Evolutionary conservation across 768 basidiomycete genomes (phyloP).

Genomic region (Trichaptum fuscoviolaceum): DNA sequence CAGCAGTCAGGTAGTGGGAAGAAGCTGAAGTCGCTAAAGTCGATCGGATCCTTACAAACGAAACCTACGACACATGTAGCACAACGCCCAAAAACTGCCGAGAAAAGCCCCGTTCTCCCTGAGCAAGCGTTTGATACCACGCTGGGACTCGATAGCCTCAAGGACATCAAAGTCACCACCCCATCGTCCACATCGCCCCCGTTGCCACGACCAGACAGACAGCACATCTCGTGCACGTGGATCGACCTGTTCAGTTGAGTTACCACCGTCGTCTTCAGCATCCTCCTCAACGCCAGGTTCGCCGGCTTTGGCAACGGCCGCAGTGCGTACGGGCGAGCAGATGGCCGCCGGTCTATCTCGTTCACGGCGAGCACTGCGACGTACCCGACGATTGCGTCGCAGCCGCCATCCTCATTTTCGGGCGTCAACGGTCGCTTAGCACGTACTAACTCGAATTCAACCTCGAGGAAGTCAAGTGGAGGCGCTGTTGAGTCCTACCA

Average conservation of each 20-base stretch:
- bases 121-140: conserved; percentile 52
- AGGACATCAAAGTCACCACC: conserved; percentile 10
- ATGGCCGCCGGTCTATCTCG: conserved; percentile 70
- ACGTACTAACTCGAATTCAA: neutral
- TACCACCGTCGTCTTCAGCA: conserved; percentile 17
- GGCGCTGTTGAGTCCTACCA: conserved; percentile 44
- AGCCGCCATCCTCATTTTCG: neutral
- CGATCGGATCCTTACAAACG: conserved; percentile 68
- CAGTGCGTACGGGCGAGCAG: conserved; percentile 33
- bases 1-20: conserved; percentile 33
- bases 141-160: conserved; percentile 43
- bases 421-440: conserved; percentile 5
- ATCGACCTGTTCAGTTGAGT: conserved; percentile 16
- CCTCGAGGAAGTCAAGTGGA: neutral
- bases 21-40: conserved; percentile 68
- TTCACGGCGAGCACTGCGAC: conserved; percentile 32
- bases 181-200: conserved; percentile 13
- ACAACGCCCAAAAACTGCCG: conserved; percentile 34
- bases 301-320: conserved; percentile 29
- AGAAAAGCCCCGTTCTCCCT: conserved; percentile 44
- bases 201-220: conserved; percentile 16
- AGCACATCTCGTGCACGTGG: neutral
- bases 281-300: conserved; percentile 21
- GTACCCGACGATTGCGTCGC: conserved; percentile 25
- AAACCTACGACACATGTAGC: conserved; percentile 18